Evolutionary conservation across 2,329 filamentous ascomycete genomes (phyloP).

Genomic region (Diplodia corticola): DNA sequence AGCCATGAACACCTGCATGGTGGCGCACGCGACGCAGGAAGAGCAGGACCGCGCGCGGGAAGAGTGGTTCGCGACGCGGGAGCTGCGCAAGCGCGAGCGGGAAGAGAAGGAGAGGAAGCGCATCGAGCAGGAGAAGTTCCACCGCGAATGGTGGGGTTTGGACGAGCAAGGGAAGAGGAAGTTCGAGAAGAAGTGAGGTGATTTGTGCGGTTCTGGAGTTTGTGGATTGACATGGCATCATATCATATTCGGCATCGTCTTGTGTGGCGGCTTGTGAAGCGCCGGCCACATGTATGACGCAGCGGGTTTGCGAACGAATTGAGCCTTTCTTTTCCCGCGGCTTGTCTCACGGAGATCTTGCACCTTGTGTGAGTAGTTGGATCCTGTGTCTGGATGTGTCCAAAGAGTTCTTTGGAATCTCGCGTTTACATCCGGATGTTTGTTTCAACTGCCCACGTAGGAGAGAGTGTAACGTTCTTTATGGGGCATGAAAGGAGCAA

Average conservation of each 20-base stretch:
- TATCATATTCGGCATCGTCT: too few species aligned
- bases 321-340: too few species aligned
- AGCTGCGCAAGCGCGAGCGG: slow-evolving; percentile 67
- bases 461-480: too few species aligned
- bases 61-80: slow-evolving; percentile 84
- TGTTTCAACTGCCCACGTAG: too few species aligned
- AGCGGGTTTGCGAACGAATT: too few species aligned
- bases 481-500: too few species aligned
- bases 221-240: background rate
- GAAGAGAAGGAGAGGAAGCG: slow-evolving; percentile 56
- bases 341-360: too few species aligned
- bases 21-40: slow-evolving; percentile 75
- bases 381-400: too few species aligned
- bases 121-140: slow-evolving; percentile 46
- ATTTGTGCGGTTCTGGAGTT: background rate
- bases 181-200: slow-evolving; percentile 12
- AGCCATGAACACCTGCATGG: slow-evolving; percentile 93
- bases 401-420: too few species aligned
- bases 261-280: background rate
- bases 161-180: slow-evolving; percentile 39
- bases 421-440: too few species aligned
- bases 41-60: slow-evolving; percentile 86
- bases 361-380: too few species aligned
- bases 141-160: slow-evolving; percentile 54
- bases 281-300: background rate